Base-by-base conservation (phyloP, 768 basidiomycete species). In the Lactarius vividus region DNA sequence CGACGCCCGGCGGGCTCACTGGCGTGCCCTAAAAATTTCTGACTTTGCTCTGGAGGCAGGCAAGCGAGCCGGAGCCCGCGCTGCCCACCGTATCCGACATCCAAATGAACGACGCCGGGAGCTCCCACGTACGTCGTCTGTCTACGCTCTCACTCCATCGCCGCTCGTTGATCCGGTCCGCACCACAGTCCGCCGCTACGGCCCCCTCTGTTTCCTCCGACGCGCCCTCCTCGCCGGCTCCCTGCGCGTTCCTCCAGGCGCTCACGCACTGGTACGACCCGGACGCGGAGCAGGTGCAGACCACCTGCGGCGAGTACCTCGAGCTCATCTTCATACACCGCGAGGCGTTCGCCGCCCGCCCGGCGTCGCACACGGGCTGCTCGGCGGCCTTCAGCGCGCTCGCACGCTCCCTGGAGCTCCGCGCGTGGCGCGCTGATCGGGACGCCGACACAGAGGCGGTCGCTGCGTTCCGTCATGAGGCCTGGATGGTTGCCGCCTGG, bases 241-340 rank as follows among this genome's bases (percentile, higher is more conserved):
- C 65, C 68, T 77, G 77, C 74, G 74, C 71, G 23, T 72, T 76
- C 64, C 73, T 77, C 49, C 72, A 73, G 63, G 66, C 72, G 37
- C 66, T 77, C 55, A 73, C 67, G 58, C 72, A 35, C 28, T 64
- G 56, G 8, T 70, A 69, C 69, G 69, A 68, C 63, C 65, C 74
- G 66, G 71, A 70, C 13, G 63, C 73, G 63, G 74, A 69, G 57
- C 71, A 65, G 9, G 76, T 79, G 65, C 75, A 76, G 70, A 90
- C 87, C 62, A 88, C 87, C 56, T 81, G 83, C 77, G 89, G 89
- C 71, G 88, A 84, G 65, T 92, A 91, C 72, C 83, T 92, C 75
- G 90, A 92, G 72, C 81, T 83, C 59, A 86, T 92, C 71, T 89
- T 91, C 76, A 85, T 85, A 0, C 90, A 92, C 77, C 88, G 90